A percentile compares a stretch with the other conserved stretches of the same genome.
phyloP scores from a whole-genome alignment of 345 rosid species.

The Aquilaria malaccensis region DNA sequence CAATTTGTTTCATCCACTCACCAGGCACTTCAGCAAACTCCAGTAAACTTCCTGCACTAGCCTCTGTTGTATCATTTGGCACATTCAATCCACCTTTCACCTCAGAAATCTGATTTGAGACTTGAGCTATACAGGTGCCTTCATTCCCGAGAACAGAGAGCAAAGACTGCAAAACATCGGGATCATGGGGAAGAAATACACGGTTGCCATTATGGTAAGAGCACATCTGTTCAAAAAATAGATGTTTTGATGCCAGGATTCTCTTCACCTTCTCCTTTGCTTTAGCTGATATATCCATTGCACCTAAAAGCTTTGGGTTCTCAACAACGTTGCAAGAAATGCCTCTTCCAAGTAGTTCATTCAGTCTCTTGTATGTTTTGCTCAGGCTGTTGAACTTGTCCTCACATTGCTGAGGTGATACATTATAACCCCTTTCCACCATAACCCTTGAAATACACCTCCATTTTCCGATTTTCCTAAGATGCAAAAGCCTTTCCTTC shows the following conservation, averaged over 20 bases:
- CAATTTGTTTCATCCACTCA: neutral
- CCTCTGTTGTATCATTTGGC: constrained; percentile 1
- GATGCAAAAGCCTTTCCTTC: neutral
- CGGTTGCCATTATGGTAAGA: constrained; percentile 20
- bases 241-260: constrained; percentile 19
- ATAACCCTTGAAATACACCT: constrained; percentile 19
- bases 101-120: neutral
- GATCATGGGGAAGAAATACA: constrained; percentile 13
- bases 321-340: constrained; percentile 19
- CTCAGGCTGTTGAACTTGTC: constrained; percentile 24
- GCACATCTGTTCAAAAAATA: constrained; percentile 23
- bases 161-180: constrained; percentile 13
- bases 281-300: constrained; percentile 8
- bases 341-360: constrained; percentile 20
- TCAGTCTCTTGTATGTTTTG: constrained; percentile 21
- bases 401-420: constrained; percentile 29
- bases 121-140: neutral
- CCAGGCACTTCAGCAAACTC: neutral
- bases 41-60: neutral
- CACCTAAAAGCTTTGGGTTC: constrained; percentile 17
- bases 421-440: constrained; percentile 17
- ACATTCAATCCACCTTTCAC: neutral
- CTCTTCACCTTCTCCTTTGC: constrained; percentile 19
- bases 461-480: constrained; percentile 26
- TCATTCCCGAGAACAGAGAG: constrained; percentile 11